Conservation (phyloP, 2,329 filamentous ascomycete species). For the Ustulina deusta region DNA sequence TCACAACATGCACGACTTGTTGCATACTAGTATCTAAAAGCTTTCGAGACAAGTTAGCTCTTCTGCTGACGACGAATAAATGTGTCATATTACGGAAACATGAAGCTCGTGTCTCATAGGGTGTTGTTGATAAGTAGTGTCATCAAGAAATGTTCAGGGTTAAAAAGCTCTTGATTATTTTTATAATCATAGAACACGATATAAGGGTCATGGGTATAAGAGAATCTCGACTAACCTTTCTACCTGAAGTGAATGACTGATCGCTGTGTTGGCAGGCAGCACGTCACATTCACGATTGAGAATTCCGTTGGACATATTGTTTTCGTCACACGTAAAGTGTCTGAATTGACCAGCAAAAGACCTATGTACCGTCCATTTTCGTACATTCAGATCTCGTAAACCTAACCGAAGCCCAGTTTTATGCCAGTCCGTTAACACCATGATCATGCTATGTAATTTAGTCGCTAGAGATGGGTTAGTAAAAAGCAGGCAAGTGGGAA, state of each 20-base stretch:
- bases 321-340: constrained; percentile 49
- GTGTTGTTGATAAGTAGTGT: constrained; percentile 66
- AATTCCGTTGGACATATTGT: constrained; percentile 8
- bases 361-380: constrained; percentile 58
- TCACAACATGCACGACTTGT: constrained; percentile 13
- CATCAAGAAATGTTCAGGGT: constrained; percentile 71
- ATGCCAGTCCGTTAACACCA: constrained; percentile 56
- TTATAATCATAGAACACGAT: constrained; percentile 66
- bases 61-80: constrained; percentile 14
- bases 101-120: constrained; percentile 63
- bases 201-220: constrained; percentile 25
- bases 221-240: constrained; percentile 60
- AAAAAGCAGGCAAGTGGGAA: not conserved
- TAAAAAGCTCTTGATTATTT: constrained; percentile 74
- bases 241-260: constrained; percentile 18
- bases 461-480: constrained; percentile 63
- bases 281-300: constrained; percentile 45
- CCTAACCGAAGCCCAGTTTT: constrained; percentile 58
- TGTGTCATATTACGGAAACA: constrained; percentile 22
- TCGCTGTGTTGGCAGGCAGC: constrained; percentile 27
- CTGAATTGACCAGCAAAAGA: constrained; percentile 60
- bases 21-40: not conserved
- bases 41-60: constrained; percentile 41
- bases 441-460: constrained; percentile 60
- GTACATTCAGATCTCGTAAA: constrained; percentile 54